Conservation (phyloP, 2,329 filamentous ascomycete genomes). For the Hymenoscyphus fructigenus region DNA sequence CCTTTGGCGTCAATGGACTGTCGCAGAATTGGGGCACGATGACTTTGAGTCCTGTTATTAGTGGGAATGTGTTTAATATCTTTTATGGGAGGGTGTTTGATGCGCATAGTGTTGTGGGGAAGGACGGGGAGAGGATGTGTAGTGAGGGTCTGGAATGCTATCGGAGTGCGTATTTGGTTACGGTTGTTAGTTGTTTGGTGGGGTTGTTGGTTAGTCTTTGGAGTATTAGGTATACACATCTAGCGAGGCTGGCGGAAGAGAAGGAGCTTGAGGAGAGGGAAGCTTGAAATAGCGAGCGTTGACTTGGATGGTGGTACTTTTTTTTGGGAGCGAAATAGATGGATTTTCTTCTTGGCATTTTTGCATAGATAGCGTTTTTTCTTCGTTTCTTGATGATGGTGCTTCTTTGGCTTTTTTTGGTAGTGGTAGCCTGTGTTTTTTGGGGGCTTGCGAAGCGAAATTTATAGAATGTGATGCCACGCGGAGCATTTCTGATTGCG, state of each 20-base stretch:
- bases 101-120: conserved; percentile 67
- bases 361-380: too few relatives aligned
- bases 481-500: too few relatives aligned
- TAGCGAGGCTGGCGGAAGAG: conserved; percentile 25
- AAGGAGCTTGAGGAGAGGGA: conserved; percentile 19
- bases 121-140: conserved; percentile 71
- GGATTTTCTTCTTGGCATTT: too few relatives aligned
- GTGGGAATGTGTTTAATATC: conserved; percentile 89
- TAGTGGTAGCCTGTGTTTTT: too few relatives aligned
- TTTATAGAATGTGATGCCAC: too few relatives aligned
- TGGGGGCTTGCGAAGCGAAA: too few relatives aligned
- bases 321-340: too few relatives aligned
- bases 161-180: conserved; percentile 74
- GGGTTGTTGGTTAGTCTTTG: conserved; percentile 70
- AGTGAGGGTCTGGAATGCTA: conserved; percentile 80
- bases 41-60: conserved; percentile 83
- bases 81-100: conserved; percentile 87
- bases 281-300: not conserved
- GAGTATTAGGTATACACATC: conserved; percentile 51
- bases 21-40: conserved; percentile 97
- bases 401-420: too few relatives aligned
- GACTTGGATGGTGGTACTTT: too few relatives aligned
- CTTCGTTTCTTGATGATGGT: too few relatives aligned
- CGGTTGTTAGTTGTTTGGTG: conserved; percentile 67
- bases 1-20: conserved; percentile 85